Evolutionary conservation across 768 basidiomycete species (phyloP).

Genomic region (Boletellus ananas): DNA sequence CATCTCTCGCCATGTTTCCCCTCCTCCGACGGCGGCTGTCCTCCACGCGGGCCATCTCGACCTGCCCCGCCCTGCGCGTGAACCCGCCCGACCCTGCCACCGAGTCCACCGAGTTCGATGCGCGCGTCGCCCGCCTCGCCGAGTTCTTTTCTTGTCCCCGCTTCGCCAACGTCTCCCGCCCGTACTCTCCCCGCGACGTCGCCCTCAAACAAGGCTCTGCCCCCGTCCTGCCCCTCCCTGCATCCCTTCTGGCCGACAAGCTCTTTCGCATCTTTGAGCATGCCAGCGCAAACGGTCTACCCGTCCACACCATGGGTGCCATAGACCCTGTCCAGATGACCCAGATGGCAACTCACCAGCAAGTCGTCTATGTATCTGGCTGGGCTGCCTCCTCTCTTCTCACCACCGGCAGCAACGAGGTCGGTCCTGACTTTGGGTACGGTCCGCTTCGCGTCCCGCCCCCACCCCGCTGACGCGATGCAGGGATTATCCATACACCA

Average conservation of each 20-base stretch:
- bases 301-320: constrained; percentile 89
- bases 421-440: constrained; percentile 87
- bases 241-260: constrained; percentile 80
- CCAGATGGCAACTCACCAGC: constrained; percentile 84
- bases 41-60: constrained; percentile 40
- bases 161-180: constrained; percentile 67
- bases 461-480: constrained; percentile 2
- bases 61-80: constrained; percentile 43
- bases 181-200: constrained; percentile 77
- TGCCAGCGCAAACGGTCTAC: constrained; percentile 58
- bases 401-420: constrained; percentile 88
- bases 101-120: constrained; percentile 57
- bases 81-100: constrained; percentile 53
- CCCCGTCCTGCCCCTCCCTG: constrained; percentile 71
- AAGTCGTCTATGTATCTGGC: constrained; percentile 89
- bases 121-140: constrained; percentile 59
- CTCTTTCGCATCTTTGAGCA: constrained; percentile 65
- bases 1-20: constrained; percentile 30
- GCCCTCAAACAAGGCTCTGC: constrained; percentile 88
- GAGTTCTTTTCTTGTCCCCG: constrained; percentile 75
- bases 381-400: constrained; percentile 87
- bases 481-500: constrained; percentile 94
- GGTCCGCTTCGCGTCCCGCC: background rate
- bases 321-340: constrained; percentile 95
- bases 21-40: constrained; percentile 13